Evolutionary conservation across 2,329 filamentous ascomycete genomes (phyloP).

Genomic region (Fusarium irregulare): DNA sequence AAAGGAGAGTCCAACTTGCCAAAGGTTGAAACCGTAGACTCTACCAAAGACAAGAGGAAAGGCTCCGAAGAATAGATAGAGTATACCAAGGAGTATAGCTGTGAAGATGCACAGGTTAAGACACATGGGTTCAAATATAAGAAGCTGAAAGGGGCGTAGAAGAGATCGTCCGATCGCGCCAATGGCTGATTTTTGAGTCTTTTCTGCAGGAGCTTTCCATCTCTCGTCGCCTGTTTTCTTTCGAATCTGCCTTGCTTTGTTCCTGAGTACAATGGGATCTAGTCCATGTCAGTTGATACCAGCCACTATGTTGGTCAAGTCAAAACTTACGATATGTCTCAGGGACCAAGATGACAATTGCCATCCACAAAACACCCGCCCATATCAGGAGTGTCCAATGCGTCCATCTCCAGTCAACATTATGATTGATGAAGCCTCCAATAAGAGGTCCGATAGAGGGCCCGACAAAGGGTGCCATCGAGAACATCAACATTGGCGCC

Average conservation of each 20-base stretch:
- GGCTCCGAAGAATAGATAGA: conserved; percentile 92
- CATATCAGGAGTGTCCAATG: conserved; percentile 89
- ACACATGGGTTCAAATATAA: conserved; percentile 87
- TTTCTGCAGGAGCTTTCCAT: conserved; percentile 83
- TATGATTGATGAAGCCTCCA: conserved; percentile 86
- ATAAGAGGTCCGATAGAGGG: conserved; percentile 69
- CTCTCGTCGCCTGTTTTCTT: conserved; percentile 80
- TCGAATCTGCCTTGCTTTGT: conserved; percentile 76
- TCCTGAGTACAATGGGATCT: conserved; percentile 76
- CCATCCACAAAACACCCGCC: conserved; percentile 71
- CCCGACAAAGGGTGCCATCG: conserved; percentile 72
- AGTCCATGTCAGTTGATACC: conserved; percentile 5
- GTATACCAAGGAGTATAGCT: conserved; percentile 84
- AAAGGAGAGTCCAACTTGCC: conserved; percentile 84
- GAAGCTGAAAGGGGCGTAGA: conserved; percentile 79
- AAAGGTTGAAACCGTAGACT: conserved; percentile 80
- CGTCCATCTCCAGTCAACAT: conserved; percentile 80
- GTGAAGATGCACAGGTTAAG: conserved; percentile 84
- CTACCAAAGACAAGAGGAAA: conserved; percentile 82
- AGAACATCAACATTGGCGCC: conserved; percentile 86
- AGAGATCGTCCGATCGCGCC: conserved; percentile 69
- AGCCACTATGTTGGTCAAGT: neutral
- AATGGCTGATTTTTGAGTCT: conserved; percentile 72
- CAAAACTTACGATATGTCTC: conserved; percentile 78
- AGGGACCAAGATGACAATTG: conserved; percentile 79